Conservation (phyloP, 164 flowering plant genomes). For the Piper betle region DNA sequence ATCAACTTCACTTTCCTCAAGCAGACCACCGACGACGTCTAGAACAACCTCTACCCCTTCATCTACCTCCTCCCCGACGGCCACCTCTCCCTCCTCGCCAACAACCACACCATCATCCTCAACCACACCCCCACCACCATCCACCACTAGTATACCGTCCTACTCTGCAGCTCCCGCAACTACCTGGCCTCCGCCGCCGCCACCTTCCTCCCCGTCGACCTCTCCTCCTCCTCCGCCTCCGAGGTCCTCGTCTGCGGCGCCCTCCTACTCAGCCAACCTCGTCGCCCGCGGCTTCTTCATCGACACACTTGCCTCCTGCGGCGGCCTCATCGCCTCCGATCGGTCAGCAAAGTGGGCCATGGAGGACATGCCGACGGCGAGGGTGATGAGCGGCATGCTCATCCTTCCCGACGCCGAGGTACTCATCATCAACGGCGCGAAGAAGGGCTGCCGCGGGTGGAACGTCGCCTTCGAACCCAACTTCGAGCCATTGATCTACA, state of each 20-base stretch:
- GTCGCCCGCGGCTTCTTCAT: constrained; percentile 16
- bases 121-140: constrained; percentile 21
- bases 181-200: constrained; percentile 70
- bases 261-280: constrained; percentile 8
- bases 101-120: constrained; percentile 53
- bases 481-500: constrained; percentile 41
- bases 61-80: constrained; percentile 67
- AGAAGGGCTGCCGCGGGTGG: constrained; percentile 63
- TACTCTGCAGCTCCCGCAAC: constrained; percentile 66
- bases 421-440: constrained; percentile 68
- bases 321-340: constrained; percentile 26
- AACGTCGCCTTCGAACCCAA: constrained; percentile 37
- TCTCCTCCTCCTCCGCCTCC: constrained; percentile 12
- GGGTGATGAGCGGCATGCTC: constrained; percentile 76
- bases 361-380: constrained; percentile 54
- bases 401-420: constrained; percentile 62
- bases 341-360: constrained; percentile 35
- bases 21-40: constrained; percentile 37
- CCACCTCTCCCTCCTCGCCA: constrained; percentile 77
- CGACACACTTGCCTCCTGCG: constrained; percentile 45
- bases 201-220: constrained; percentile 56
- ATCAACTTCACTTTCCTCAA: constrained; percentile 27
- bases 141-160: constrained; percentile 34
- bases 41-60: constrained; percentile 89
- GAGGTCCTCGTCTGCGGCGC: constrained; percentile 74